A percentile compares a stretch with the other conserved stretches of the same genome.
Evolutionary conservation across 148 eudicot genomes (phyloP).

Genomic region (Dianthus caryophyllus): DNA sequence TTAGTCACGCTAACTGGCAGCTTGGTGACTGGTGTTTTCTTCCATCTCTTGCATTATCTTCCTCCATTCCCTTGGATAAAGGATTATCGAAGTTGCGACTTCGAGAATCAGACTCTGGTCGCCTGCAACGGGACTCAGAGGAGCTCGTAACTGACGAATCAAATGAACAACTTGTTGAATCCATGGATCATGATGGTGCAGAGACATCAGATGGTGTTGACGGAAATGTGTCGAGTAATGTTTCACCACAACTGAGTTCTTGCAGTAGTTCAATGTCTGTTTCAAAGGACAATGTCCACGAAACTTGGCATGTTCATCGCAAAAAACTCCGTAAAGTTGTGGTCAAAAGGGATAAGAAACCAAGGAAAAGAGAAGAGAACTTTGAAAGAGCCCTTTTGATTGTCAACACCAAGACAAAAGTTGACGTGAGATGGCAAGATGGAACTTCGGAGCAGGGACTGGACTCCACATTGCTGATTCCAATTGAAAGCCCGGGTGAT

Average conservation of each 20-base stretch:
- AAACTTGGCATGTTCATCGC: constrained; percentile 70
- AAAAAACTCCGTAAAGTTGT: constrained; percentile 92
- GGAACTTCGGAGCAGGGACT: constrained; percentile 53
- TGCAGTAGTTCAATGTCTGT: constrained; percentile 49
- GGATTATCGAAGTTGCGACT: constrained; percentile 41
- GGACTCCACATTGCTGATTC: constrained; percentile 65
- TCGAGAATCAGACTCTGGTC: constrained; percentile 35
- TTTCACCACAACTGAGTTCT: constrained; percentile 40
- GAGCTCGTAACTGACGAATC: constrained; percentile 40
- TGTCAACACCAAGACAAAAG: constrained; percentile 58
- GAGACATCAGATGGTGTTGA: constrained; percentile 27
- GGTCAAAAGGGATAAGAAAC: constrained; percentile 71
- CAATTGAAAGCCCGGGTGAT: constrained; percentile 91
- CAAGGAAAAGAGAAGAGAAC: constrained; percentile 71
- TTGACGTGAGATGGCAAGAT: constrained; percentile 96
- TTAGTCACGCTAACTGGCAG: constrained; percentile 90
- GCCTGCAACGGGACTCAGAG: constrained; percentile 37
- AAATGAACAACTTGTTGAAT: constrained; percentile 34
- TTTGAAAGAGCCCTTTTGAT: constrained; percentile 80
- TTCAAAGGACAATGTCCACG: constrained; percentile 59
- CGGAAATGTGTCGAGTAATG: constrained; percentile 32
- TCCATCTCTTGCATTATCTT: constrained; percentile 41
- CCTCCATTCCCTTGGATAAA: constrained; percentile 41
- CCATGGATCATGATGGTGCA: constrained; percentile 39
- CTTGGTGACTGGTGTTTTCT: constrained; percentile 92